Percentiles rank a stretch among this genome's conserved stretches.
Conservation (phyloP, 2,329 filamentous ascomycete genomes). For the Hypoxylon sp. region DNA sequence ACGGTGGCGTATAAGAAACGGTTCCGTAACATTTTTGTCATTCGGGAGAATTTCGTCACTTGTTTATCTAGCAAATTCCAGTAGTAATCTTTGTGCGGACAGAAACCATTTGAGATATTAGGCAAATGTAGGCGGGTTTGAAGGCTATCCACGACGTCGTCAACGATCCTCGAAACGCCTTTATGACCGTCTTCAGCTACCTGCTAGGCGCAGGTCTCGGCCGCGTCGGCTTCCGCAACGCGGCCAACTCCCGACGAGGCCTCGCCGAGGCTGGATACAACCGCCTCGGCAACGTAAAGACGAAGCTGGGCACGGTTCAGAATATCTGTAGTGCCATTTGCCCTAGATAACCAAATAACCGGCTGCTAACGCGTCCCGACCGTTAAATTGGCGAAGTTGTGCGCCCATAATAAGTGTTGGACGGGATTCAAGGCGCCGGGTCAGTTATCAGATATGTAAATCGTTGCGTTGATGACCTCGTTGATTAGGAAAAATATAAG, state of each 20-base stretch:
- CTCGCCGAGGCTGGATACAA: conserved; percentile 9
- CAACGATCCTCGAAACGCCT: conserved; percentile 38
- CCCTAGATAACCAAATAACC: conserved; percentile 9
- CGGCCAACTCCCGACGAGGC: conserved; percentile 16
- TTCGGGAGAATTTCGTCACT: too few species aligned
- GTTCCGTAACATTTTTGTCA: conserved; percentile 7
- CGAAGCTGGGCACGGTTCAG: conserved; percentile 13
- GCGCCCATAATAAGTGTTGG: too few species aligned
- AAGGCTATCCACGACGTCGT: conserved; percentile 40
- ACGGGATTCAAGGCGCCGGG: too few species aligned
- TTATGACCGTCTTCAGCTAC: conserved; percentile 26
- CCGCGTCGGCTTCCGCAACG: conserved; percentile 13
- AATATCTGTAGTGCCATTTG: conserved; percentile 9
- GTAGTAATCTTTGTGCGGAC: too few species aligned
- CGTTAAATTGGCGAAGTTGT: too few species aligned
- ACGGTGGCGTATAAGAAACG: conserved; percentile 6
- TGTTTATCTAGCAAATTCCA: too few species aligned
- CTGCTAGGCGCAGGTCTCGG: conserved; percentile 11
- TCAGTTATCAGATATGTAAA: too few species aligned
- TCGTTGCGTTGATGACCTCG: too few species aligned
- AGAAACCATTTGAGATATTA: too few species aligned
- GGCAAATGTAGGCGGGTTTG: too few species aligned
- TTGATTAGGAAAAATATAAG: too few species aligned
- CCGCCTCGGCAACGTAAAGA: conserved; percentile 14
- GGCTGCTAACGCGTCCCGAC: too few species aligned